Percentiles rank a stretch among this genome's conserved stretches.
Evolutionary conservation across 2,329 filamentous ascomycete species (phyloP).

Genomic region (Colletotrichum australisinense): DNA sequence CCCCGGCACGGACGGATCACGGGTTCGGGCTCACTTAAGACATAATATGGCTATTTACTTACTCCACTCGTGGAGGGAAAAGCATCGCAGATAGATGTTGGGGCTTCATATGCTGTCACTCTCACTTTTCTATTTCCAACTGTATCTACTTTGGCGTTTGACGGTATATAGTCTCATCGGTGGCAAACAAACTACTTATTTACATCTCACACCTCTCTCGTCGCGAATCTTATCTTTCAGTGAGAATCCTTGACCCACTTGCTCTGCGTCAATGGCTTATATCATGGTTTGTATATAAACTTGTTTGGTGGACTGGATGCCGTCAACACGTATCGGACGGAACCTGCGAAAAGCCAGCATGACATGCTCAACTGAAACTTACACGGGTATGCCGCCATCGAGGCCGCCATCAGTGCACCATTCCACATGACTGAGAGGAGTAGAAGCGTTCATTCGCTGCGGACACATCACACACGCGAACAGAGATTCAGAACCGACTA

Average conservation of each 20-base stretch:
- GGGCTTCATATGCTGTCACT: neutral
- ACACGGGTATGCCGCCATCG: neutral
- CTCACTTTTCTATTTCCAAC: neutral
- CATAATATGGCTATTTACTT: neutral
- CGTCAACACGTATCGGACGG: neutral
- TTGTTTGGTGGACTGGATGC: neutral
- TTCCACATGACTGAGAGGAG: neutral
- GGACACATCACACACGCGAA: too few relatives aligned
- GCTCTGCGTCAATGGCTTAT: too few relatives aligned
- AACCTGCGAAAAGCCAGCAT: neutral
- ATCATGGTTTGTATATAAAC: neutral
- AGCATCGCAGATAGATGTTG: neutral
- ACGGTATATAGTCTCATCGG: neutral
- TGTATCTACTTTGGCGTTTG: constrained; percentile 18
- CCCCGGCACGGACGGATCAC: constrained; percentile 9
- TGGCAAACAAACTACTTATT: neutral
- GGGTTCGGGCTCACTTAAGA: neutral
- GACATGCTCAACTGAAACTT: constrained; percentile 1
- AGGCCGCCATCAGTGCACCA: neutral
- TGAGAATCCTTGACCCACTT: too few relatives aligned
- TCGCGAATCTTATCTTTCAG: too few relatives aligned
- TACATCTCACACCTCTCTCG: too few relatives aligned
- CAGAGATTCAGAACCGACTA: neutral
- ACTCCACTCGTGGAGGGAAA: too few relatives aligned
- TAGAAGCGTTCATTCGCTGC: neutral